Evolutionary conservation across 2,329 filamentous ascomycete genomes (phyloP), one percentile per base, ranked within the genome.

Genomic region (Ceratocystiopsis brevicomis): DNA sequence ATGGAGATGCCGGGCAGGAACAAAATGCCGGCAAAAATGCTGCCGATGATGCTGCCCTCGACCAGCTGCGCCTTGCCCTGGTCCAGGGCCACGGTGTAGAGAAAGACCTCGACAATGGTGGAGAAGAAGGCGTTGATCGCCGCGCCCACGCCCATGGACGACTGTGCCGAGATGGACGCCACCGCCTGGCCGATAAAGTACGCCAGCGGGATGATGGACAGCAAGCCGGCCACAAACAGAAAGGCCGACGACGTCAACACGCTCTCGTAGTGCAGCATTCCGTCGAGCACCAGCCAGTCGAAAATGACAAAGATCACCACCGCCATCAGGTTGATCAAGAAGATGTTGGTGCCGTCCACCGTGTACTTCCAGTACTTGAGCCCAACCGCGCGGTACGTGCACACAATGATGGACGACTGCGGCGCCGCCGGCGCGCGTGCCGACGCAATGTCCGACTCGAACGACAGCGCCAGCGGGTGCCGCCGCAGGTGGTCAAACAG

Each of bases 351-450:
- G 44, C 90, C 92, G 56, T 98, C 90, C 46, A 98, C 70, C 4
- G 90, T 98, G 62, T 98, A 98, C 63, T 98, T 98, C 88, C 92
- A 98, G 66, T 98, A 98, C 59, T 88, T 88, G 51, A 77, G 69
- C 13, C 90, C 90, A 13, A 92, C 88, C 38, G 90, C 90, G 46
- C 92, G 81, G 62, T 98, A 98, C 6, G 90, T 98, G 69, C 90
- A 98, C 33, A 98, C 70, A 16, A 98, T 67, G 48, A 98, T 88
- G 12, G 87, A 88, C 15, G 81, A 81, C 39, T 85, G 81, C 17
- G 81, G 76, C 15, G 76, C 76, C 39, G 79, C 77, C 9, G 75
- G 72, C 13, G 70, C 67, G 44, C 87, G 79, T 21, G 81, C 76
- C 54, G 81, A 81, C 45, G 76, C 71, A 45, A 75, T 76, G 56